A percentile compares a stretch with the other conserved stretches of the same genome.
Conservation (phyloP, 805 yeast species). For the Metschnikowia noctiluminum region DNA sequence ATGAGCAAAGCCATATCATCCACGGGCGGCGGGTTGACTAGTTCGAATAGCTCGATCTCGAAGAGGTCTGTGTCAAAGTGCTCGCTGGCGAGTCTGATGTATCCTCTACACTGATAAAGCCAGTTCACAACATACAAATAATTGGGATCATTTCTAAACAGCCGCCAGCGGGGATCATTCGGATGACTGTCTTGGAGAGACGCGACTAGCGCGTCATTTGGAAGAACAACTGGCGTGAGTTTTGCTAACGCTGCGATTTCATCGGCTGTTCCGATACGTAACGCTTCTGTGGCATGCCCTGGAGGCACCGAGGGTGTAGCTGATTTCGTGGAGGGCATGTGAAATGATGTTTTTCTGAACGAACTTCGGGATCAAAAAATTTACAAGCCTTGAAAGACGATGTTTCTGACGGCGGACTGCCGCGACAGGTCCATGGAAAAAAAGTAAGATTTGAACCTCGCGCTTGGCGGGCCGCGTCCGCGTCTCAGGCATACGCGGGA, state of each 20-base stretch:
- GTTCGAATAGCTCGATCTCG: constrained; percentile 55
- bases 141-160: constrained; percentile 17
- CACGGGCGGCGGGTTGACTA: constrained; percentile 31
- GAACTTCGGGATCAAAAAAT: neutral
- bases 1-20: constrained; percentile 36
- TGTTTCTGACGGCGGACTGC: neutral
- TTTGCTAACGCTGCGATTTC: constrained; percentile 16
- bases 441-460: neutral
- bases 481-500: neutral
- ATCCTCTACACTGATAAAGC: constrained; percentile 52
- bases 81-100: constrained; percentile 47
- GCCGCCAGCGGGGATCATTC: constrained; percentile 16
- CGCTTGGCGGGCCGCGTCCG: neutral
- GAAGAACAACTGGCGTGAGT: constrained; percentile 13
- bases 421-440: neutral
- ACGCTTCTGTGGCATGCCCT: constrained; percentile 15
- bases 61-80: constrained; percentile 55
- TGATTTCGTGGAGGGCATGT: constrained; percentile 10
- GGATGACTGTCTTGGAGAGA: constrained; percentile 14
- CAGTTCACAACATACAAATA: constrained; percentile 45
- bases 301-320: constrained; percentile 13
- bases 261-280: constrained; percentile 15
- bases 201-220: constrained; percentile 16
- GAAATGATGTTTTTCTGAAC: neutral
- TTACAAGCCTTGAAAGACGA: too few relatives aligned